Conservation (phyloP, 768 basidiomycete genomes). For the Suillus luteus region DNA sequence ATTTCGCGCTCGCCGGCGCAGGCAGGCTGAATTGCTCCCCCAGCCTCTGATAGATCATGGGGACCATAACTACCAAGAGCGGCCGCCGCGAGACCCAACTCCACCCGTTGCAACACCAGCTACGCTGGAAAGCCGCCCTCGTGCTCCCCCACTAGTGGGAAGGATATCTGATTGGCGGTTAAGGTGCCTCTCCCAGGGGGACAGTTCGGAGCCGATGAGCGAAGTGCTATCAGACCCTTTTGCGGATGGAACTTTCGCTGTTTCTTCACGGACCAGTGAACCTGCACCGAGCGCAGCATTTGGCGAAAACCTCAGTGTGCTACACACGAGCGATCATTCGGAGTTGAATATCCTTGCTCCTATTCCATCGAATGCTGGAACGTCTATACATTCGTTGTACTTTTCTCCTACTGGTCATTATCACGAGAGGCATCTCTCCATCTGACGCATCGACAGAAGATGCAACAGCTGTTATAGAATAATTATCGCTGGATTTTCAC, state of each 20-base stretch:
- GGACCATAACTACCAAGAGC: slow-evolving; percentile 1
- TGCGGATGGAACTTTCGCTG: slow-evolving; percentile 13
- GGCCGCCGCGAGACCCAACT: slow-evolving; percentile 7
- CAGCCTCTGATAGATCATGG: neutral
- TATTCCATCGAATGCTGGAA: slow-evolving; percentile 1
- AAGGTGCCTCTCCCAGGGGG: slow-evolving; percentile 6
- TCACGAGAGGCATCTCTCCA: slow-evolving; percentile 6
- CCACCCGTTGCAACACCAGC: slow-evolving; percentile 2
- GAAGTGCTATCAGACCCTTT: slow-evolving; percentile 21
- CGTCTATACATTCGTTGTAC: slow-evolving; percentile 9
- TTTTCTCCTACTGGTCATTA: slow-evolving; percentile 25
- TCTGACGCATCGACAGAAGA: neutral
- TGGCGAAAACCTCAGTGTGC: neutral
- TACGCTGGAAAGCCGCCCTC: slow-evolving; percentile 5
- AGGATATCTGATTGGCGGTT: neutral
- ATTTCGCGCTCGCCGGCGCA: slow-evolving; percentile 10
- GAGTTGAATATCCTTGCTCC: slow-evolving; percentile 23
- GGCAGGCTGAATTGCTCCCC: neutral
- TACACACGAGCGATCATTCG: slow-evolving; percentile 20
- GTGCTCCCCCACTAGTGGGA: slow-evolving; percentile 2
- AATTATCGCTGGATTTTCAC: neutral
- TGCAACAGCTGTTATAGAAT: too few species aligned
- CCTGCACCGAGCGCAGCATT: slow-evolving; percentile 8
- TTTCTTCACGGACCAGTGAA: slow-evolving; percentile 18
- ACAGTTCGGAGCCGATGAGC: slow-evolving; percentile 18